Evolutionary conservation across 768 basidiomycete genomes (phyloP).

Genomic region (Tulasnella sp.): DNA sequence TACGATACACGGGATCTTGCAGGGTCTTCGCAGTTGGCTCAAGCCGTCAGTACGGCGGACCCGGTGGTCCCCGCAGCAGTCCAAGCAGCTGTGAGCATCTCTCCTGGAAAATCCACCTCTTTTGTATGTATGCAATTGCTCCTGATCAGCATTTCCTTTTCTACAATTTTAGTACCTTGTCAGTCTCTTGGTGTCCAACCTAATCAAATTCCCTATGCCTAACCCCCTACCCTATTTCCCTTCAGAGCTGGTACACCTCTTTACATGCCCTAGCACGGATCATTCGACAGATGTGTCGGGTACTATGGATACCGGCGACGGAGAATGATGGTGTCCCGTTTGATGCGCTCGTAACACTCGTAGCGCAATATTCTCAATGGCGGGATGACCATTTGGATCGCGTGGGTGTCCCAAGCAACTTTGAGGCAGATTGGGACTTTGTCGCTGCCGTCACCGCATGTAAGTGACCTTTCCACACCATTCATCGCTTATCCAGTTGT

Average conservation of each 20-base stretch:
- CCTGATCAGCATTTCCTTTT: no score
- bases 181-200: no score
- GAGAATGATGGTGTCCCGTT: conserved; percentile 69
- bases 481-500: background rate
- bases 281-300: conserved; percentile 67
- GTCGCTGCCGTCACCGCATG: conserved; percentile 60
- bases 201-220: no score
- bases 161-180: conserved; percentile 8
- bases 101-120: no score
- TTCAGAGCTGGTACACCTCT: conserved; percentile 71
- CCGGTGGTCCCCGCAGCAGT: conserved; percentile 10
- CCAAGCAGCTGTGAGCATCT: conserved; percentile 12
- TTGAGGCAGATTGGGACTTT: conserved; percentile 84
- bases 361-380: conserved; percentile 55
- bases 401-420: conserved; percentile 80
- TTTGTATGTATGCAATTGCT: no score
- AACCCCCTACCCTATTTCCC: no score
- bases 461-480: conserved; percentile 23
- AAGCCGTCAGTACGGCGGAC: background rate
- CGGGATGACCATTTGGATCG: conserved; percentile 58
- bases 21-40: background rate
- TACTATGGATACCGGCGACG: conserved; percentile 68
- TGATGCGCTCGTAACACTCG: conserved; percentile 47
- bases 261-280: conserved; percentile 75
- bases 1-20: conserved; percentile 56